Conservation (phyloP, 2,329 filamentous ascomycete species). For the Xylariaceae sp. region DNA sequence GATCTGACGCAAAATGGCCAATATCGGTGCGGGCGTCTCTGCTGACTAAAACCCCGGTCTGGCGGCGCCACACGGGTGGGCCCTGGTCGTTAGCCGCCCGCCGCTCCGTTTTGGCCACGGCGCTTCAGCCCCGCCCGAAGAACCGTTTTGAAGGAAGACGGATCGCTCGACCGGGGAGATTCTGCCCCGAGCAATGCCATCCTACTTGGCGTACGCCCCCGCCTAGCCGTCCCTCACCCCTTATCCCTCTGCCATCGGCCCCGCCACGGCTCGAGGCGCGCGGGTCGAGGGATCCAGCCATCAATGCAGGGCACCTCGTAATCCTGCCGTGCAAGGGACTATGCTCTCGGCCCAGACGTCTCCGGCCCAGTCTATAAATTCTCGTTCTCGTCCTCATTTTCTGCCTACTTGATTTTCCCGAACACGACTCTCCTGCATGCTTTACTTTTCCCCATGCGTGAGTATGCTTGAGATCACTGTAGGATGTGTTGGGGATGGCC, state of each 20-base stretch:
- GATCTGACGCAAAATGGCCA: conserved; percentile 8
- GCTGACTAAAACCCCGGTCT: conserved; percentile 14
- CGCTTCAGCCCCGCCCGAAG: background rate
- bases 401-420: background rate
- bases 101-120: conserved; percentile 11
- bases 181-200: background rate
- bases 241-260: conserved; percentile 2
- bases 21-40: conserved; percentile 11
- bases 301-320: background rate
- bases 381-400: background rate
- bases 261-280: conserved; percentile 1
- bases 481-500: background rate
- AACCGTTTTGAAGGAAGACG: conserved; percentile 6
- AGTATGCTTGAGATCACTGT: background rate
- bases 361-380: background rate
- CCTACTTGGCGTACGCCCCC: conserved; percentile 2
- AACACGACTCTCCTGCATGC: background rate
- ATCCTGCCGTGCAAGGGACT: conserved; percentile 2
- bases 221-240: background rate
- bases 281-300: conserved; percentile 1
- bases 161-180: conserved; percentile 1
- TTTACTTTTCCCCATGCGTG: background rate
- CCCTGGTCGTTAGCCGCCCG: conserved; percentile 9
- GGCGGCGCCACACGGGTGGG: conserved; percentile 11
- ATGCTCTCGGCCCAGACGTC: background rate